Base-by-base conservation (phyloP, 2,329 filamentous ascomycete species). In the Fusarium sp. region DNA sequence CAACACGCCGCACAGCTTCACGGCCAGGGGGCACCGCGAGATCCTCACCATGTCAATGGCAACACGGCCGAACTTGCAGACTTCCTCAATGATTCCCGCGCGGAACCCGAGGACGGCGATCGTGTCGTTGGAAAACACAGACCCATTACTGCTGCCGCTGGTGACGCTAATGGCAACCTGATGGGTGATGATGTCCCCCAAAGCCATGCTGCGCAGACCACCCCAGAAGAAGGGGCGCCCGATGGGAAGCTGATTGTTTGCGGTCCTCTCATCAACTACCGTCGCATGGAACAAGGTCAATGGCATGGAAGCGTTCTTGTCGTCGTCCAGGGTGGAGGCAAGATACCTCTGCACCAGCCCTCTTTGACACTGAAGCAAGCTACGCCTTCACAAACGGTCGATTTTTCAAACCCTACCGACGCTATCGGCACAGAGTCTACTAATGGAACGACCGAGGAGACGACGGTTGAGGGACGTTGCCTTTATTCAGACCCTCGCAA, bases 221-320 rank as follows among this genome's bases (percentile, higher is more conserved):
- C 65, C 18, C 45, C 63, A 27, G 63, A 64, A 29, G 73, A 73
- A 20, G 75, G 77, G 16, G 73, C 74, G 9, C 74, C 80, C 6
- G 87, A 89, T 58, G 87, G 87, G 54, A 87, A 85, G 78, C 90
- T 93, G 70, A 87, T 95, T 31, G 85, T 93, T 16, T 92, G 90
- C 76, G 93, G 93, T 1, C 93, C 93, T 22, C 84, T 96, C 73
- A 84, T 96, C 71, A 96, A 96, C 83, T 96, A 95, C 82, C 88
- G 92, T 73, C 89, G 90, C 78, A 95, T 93, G 90, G 90, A 92
- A 74, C 89, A 92, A 77, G 88, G 87, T 31, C 84, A 83, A 45
- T 98, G 96, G 95, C 87, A 93, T 77, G 95, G 96, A 67, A 97
- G 94, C 81, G 93, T 97, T 9, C 85, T 98, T 77, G 85, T 98